Evolutionary conservation across 192 early-diverging fungal genomes (phyloP), one percentile per base, ranked within the genome.

Genomic region (Coemansia sp.): DNA sequence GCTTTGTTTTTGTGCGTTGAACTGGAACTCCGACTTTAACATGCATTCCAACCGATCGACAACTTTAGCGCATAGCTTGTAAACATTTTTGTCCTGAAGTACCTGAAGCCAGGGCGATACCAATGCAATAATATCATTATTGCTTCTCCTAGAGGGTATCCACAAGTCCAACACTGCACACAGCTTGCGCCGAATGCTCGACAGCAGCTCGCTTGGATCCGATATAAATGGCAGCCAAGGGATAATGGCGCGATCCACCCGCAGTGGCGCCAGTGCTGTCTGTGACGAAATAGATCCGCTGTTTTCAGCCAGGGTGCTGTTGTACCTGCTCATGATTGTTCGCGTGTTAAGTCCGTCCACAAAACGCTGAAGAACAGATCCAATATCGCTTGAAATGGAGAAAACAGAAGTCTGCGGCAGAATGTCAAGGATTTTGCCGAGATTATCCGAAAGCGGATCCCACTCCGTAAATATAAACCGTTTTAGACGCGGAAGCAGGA

Each of bases 201-300:
- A 19, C n/a, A 75, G 45, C 25, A 81, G 63, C 60, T 75, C 78
- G 23, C n/a, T 35, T 32, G 48, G 48, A 14, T 75, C 62, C 14
- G 52, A 13, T 45, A 81, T 66, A 63, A 72, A 81, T 4, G 78
- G 78, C 45, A 81, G 61, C 78, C 78, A 81, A 4, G 78, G 78
- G 13, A 81, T 57, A 36, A 81, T 56, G 9, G 49, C 43, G 22
- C 53, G 69, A 46, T 75, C 78, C 15, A 81, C 35, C 5, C 73
- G 65, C 34, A 81, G 50, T 2, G 57, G 61, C 0, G 17, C 25
- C 33, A 81, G 56, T 2, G 41, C 22, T 13, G 59, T 40, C 32
- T 29, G 48, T 29, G 33, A 20, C 10, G 63, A 53, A 17, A 10
- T 5, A 22, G 55, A 35, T 6, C 11, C 36, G 9, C 50, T 5